These are phyloP conservation scores for Verticillium dahliae DNA, from an alignment of 2,329 filamentous ascomycete species.

Conservation along the genomic window DNA sequence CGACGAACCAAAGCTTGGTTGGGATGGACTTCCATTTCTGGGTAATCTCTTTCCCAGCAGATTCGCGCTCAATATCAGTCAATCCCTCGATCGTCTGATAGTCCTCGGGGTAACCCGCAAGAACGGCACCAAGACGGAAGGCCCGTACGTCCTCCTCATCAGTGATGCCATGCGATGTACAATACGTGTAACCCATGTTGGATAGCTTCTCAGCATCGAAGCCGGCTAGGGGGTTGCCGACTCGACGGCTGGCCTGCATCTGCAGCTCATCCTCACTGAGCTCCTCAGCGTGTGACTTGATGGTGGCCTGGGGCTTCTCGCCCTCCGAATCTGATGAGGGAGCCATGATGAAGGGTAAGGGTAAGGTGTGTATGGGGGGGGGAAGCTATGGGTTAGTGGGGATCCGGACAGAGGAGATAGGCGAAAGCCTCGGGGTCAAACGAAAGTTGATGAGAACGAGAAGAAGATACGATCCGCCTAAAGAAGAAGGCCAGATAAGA, in stretches of 20 bases:
- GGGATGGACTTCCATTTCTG: constrained; percentile 56
- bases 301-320: neutral
- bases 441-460: neutral
- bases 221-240: neutral
- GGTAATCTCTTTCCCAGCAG: constrained; percentile 53
- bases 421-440: neutral
- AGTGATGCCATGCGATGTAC: constrained; percentile 36
- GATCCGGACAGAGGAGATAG: neutral
- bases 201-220: neutral
- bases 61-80: constrained; percentile 48
- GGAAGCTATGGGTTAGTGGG: neutral
- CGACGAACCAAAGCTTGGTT: constrained; percentile 56
- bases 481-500: neutral
- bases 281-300: neutral
- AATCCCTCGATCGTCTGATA: constrained; percentile 46
- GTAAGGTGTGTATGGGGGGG: neutral
- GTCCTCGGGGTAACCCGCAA: constrained; percentile 45
- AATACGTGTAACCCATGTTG: neutral
- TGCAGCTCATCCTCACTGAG: neutral
- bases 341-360: neutral
- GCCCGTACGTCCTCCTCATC: constrained; percentile 49
- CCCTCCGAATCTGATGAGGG: neutral
- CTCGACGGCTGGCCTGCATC: neutral
- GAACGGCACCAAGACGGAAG: constrained; percentile 53
- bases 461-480: neutral